Conservation (phyloP, 163 green algal species). For the Prototheca stagnorum region DNA sequence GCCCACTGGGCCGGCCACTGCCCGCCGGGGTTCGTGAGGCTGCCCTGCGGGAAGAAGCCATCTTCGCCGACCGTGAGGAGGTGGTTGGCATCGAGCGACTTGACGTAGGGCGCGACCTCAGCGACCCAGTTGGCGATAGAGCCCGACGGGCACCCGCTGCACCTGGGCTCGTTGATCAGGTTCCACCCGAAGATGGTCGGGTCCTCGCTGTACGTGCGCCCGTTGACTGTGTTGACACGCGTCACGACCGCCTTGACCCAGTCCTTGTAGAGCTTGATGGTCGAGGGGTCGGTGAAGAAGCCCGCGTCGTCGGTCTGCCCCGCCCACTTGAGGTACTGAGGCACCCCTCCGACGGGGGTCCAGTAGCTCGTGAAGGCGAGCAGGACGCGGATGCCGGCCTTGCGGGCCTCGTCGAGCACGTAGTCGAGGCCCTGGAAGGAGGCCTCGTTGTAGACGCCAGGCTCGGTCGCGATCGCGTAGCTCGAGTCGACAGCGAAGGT, state of each 20-base stretch:
- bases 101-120: constrained; percentile 34
- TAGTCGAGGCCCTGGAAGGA: constrained; percentile 34
- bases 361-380: constrained; percentile 40
- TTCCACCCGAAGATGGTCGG: constrained; percentile 50
- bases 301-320: neutral
- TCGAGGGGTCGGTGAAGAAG: constrained; percentile 23
- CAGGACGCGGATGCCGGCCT: constrained; percentile 28
- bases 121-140: constrained; percentile 26
- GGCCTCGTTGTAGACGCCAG: constrained; percentile 30
- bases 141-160: constrained; percentile 15
- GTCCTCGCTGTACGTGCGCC: constrained; percentile 34
- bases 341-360: constrained; percentile 25
- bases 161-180: constrained; percentile 49
- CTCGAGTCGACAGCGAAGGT: constrained; percentile 26
- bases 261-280: constrained; percentile 23
- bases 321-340: constrained; percentile 27
- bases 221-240: constrained; percentile 43
- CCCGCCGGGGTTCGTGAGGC: constrained; percentile 14
- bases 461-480: constrained; percentile 20
- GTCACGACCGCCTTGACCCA: constrained; percentile 24
- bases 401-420: constrained; percentile 29
- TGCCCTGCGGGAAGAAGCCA: constrained; percentile 32
- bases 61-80: constrained; percentile 45
- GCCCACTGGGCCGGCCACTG: constrained; percentile 12
- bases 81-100: constrained; percentile 36